phyloP scores from a whole-genome alignment of 2,329 filamentous ascomycete genomes.

The Pyrenophora seminiperda region DNA sequence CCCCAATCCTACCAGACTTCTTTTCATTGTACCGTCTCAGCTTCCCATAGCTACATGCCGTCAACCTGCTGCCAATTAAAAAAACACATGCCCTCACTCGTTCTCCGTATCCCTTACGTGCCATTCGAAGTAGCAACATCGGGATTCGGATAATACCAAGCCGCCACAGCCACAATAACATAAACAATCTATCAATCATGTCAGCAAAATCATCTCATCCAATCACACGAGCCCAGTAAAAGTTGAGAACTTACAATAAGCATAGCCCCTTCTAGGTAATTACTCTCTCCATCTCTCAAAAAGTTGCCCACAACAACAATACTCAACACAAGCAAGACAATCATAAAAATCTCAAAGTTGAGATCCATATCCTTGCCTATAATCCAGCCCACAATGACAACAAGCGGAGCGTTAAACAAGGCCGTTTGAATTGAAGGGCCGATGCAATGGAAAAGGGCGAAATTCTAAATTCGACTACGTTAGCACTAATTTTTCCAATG shows the following conservation, averaged over 20 bases:
- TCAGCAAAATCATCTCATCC: slow-evolving; percentile 4
- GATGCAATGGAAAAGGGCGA: slow-evolving; percentile 82
- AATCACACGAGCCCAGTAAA: background rate
- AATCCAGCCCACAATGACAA: slow-evolving; percentile 83
- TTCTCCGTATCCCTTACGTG: background rate
- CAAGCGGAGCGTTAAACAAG: slow-evolving; percentile 82
- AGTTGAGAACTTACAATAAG: slow-evolving; percentile 59
- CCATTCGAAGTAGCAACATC: slow-evolving; percentile 39
- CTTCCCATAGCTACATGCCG: background rate
- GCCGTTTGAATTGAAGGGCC: slow-evolving; percentile 89
- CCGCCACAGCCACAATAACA: slow-evolving; percentile 64
- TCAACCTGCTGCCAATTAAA: too few species aligned
- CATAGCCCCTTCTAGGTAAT: slow-evolving; percentile 85
- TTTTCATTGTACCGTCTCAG: too few species aligned
- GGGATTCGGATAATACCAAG: slow-evolving; percentile 66
- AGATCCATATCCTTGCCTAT: slow-evolving; percentile 73
- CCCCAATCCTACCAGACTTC: too few species aligned
- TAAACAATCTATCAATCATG: slow-evolving; percentile 59
- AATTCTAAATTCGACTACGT: slow-evolving; percentile 58
- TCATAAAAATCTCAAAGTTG: slow-evolving; percentile 87
- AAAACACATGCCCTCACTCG: too few species aligned
- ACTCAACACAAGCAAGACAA: slow-evolving; percentile 78
- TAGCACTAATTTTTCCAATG: background rate
- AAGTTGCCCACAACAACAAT: slow-evolving; percentile 90
- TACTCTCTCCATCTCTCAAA: slow-evolving; percentile 83